Conservation (phyloP, 495 filamentous ascomycete genomes). For the Aeminium ludgeri region DNA sequence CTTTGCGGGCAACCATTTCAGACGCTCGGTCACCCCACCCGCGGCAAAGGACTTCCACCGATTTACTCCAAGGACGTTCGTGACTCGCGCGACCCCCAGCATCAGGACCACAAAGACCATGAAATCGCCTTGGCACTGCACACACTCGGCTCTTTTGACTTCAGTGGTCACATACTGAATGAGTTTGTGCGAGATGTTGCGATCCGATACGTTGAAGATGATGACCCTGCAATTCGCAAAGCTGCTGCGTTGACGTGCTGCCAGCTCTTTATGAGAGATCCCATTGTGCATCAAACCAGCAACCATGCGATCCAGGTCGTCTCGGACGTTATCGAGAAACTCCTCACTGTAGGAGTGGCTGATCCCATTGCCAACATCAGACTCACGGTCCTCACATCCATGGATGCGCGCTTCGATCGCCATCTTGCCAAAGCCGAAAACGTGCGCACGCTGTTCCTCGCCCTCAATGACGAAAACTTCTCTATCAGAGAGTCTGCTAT, state of each 20-base stretch:
- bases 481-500: conserved; percentile 86
- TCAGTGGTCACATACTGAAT: conserved; percentile 78
- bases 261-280: conserved; percentile 87
- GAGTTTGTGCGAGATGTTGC: conserved; percentile 98
- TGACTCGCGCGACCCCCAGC: conserved; percentile 62
- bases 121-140: conserved; percentile 86
- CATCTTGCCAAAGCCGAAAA: conserved; percentile 92
- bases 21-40: conserved; percentile 72
- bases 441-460: conserved; percentile 84
- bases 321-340: conserved; percentile 88
- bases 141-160: conserved; percentile 92
- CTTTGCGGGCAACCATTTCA: conserved; percentile 83
- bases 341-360: conserved; percentile 84
- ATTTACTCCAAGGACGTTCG: conserved; percentile 46
- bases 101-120: conserved; percentile 56
- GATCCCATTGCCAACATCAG: conserved; percentile 82
- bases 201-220: conserved; percentile 91
- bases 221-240: conserved; percentile 83
- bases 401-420: conserved; percentile 86
- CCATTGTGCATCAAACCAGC: conserved; percentile 94
- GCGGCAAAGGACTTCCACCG: conserved; percentile 47
- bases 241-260: conserved; percentile 93
- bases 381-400: conserved; percentile 64
- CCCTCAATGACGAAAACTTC: conserved; percentile 90
- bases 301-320: conserved; percentile 92